phyloP scores from a whole-genome alignment of 495 filamentous ascomycete genomes.

The Pyronema domesticum region DNA sequence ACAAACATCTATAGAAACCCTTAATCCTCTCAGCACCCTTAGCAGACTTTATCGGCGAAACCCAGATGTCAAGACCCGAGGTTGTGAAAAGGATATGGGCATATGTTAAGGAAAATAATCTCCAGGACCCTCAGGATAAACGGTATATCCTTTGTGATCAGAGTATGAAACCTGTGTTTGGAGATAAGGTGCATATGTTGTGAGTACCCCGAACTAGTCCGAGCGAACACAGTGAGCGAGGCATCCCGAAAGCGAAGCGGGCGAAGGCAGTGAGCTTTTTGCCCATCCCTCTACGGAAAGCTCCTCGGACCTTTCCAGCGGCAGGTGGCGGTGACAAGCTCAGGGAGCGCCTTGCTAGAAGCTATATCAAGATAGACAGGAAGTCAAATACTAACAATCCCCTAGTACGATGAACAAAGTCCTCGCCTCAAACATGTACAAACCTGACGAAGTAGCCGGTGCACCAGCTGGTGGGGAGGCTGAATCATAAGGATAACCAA shows the following conservation, averaged over 20 bases:
- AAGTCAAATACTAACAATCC: background rate
- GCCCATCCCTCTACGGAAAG: too few relatives aligned
- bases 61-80: conserved; percentile 74
- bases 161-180: conserved; percentile 68
- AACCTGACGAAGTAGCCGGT: conserved; percentile 33
- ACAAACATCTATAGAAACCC: conserved; percentile 7
- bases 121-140: conserved; percentile 81
- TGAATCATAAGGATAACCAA: too few relatives aligned
- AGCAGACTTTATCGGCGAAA: conserved; percentile 40
- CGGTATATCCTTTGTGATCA: conserved; percentile 89
- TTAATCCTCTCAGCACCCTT: conserved; percentile 48
- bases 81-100: conserved; percentile 92
- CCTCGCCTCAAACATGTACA: conserved; percentile 49
- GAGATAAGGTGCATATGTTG: conserved; percentile 86
- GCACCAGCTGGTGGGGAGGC: too few relatives aligned
- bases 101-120: conserved; percentile 68
- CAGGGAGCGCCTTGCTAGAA: conserved; percentile 45
- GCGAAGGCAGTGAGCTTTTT: too few relatives aligned
- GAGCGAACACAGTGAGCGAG: too few relatives aligned
- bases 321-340: conserved; percentile 55
- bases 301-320: too few relatives aligned
- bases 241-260: too few relatives aligned
- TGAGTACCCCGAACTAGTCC: conserved; percentile 8
- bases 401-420: conserved; percentile 35
- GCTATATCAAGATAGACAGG: too few relatives aligned